A percentile compares a stretch with the other conserved stretches of the same genome.
Conservation (phyloP, 257 asterid genomes). For the Ehretia macrophylla region DNA sequence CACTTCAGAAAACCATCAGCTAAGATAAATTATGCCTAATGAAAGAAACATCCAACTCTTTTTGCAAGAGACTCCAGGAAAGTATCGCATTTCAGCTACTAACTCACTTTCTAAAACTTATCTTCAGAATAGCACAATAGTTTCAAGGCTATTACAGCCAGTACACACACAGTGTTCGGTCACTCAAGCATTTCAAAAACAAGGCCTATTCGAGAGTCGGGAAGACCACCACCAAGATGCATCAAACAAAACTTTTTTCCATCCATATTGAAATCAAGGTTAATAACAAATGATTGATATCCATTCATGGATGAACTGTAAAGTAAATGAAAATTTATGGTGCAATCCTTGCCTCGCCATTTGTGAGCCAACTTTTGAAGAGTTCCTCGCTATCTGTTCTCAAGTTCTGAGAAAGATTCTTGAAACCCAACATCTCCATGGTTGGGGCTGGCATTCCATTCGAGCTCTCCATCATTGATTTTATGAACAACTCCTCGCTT, state of each 20-base stretch:
- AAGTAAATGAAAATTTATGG: neutral
- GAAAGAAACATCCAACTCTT: constrained; percentile 1
- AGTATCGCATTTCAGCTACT: neutral
- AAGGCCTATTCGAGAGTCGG: no score
- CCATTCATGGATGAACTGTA: no score
- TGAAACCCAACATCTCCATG: constrained; percentile 86
- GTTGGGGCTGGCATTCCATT: constrained; percentile 71
- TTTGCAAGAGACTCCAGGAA: neutral
- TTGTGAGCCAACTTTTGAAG: constrained; percentile 78
- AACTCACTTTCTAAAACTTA: neutral
- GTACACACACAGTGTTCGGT: no score
- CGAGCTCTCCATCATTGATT: constrained; percentile 72
- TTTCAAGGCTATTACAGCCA: no score
- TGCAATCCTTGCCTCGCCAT: constrained; percentile 65
- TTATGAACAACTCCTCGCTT: constrained; percentile 75
- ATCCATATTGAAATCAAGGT: no score
- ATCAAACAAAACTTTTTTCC: no score
- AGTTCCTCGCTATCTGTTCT: constrained; percentile 79
- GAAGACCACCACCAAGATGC: no score
- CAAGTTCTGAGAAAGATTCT: constrained; percentile 51
- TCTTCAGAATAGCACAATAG: no score
- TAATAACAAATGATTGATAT: no score
- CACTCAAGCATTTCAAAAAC: no score
- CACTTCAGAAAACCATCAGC: neutral
- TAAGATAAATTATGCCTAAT: neutral